Evolutionary conservation across 2,329 filamentous ascomycete species (phyloP), one percentile per base, ranked within the genome.

Genomic region (Botrytis squamosa): DNA sequence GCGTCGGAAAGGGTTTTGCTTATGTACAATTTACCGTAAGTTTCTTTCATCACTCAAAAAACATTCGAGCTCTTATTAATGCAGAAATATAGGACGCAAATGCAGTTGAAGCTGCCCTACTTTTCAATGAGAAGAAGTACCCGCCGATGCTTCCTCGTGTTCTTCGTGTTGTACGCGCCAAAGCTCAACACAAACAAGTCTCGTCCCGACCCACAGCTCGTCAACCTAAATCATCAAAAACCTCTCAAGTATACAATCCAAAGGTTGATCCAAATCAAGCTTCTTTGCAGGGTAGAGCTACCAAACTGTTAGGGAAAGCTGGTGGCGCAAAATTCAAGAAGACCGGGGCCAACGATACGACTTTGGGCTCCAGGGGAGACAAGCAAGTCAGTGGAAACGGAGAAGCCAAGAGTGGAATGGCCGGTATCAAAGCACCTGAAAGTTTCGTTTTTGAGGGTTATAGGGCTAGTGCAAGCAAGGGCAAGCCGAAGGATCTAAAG

Each of bases 1-100:
- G 97, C 68, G 93, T 99, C 44, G 94, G 96, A 80, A 99, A 99
- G 82, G 96, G 96, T 7, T 94, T 99, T 81, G 97, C 97, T 75
- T 99, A 99, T 80, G 95, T 99, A 25, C 96, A 99, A 81, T 99
- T 99, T 83, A 89, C 91, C 80, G 89, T 90, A 79, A 84, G 85
- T 82, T 63, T 75, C 60, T 62, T 16, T 33, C 33, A 3, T 44
- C 22, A 36, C n/a, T 36, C n/a, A 38, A 69, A 55, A 60, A 18
- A 16, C 6, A 7, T 57, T 42, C 16, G 18, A 57, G 25, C 18
- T 49, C 52, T 22, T 73, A 42, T 64, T 64, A 57, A 68, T 77
- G 80, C 74, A 67, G 12, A 62, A 44, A 66, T 73, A 12, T 79
- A 91, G 85, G 93, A 98, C 79, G 89, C 87, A 76, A 98, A 97